These are phyloP conservation scores for Aspergillus arachidicola DNA, from an alignment of 2,329 filamentous ascomycete genomes.

Conservation along the genomic window DNA sequence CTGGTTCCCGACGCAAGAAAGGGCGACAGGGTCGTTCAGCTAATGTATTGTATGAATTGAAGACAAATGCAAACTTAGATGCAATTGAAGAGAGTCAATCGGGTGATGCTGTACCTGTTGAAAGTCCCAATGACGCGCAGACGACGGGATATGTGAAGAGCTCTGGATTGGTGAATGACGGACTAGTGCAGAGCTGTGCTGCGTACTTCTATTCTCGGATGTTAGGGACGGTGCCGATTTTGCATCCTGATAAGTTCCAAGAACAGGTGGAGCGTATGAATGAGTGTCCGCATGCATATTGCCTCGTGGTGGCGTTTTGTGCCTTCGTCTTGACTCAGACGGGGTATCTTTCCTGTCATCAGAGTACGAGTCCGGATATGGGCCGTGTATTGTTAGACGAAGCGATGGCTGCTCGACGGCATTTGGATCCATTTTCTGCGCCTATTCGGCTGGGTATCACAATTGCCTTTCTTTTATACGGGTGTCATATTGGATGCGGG, in stretches of 20 bases:
- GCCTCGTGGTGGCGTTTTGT: slow-evolving; percentile 40
- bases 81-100: neutral
- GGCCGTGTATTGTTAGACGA: slow-evolving; percentile 28
- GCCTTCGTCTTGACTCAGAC: slow-evolving; percentile 38
- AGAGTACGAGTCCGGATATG: slow-evolving; percentile 5
- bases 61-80: neutral
- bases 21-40: slow-evolving; percentile 26
- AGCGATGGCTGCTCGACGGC: slow-evolving; percentile 26
- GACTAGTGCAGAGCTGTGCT: slow-evolving; percentile 19
- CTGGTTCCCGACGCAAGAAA: slow-evolving; percentile 21
- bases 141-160: slow-evolving; percentile 11
- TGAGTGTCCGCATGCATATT: slow-evolving; percentile 27
- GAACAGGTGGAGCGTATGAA: slow-evolving; percentile 24
- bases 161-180: slow-evolving; percentile 9
- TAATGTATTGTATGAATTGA: slow-evolving; percentile 23
- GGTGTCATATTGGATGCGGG: slow-evolving; percentile 66
- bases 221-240: slow-evolving; percentile 32
- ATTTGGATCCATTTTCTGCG: slow-evolving; percentile 23
- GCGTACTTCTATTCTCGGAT: slow-evolving; percentile 26
- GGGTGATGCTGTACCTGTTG: neutral
- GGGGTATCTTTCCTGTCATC: slow-evolving; percentile 16
- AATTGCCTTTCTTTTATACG: slow-evolving; percentile 72
- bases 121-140: neutral
- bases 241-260: slow-evolving; percentile 26
- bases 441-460: slow-evolving; percentile 48